Conservation (phyloP, 2,329 filamentous ascomycete genomes). For the Hymenoscyphus albidus region DNA sequence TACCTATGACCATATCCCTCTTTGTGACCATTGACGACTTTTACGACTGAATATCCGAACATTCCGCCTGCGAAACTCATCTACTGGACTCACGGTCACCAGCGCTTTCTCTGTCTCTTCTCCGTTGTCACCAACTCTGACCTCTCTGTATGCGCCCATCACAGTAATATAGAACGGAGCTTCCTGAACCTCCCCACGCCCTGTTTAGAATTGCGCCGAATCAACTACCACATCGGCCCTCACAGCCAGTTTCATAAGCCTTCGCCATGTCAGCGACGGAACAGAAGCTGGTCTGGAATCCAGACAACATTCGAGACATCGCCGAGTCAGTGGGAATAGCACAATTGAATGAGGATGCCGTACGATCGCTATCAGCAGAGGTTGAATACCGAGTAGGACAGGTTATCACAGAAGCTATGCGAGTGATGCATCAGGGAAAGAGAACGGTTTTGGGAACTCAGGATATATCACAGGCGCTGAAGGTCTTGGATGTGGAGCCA, state of each 20-base stretch:
- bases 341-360: slow-evolving; percentile 76
- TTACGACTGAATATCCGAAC: background rate
- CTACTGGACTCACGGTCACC: background rate
- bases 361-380: slow-evolving; percentile 84
- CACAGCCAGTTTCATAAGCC: background rate
- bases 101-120: background rate
- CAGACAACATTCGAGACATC: slow-evolving; percentile 92
- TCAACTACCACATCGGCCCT: background rate
- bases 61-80: background rate
- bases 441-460: slow-evolving; percentile 84
- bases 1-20: background rate
- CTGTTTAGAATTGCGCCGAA: background rate
- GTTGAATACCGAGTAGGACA: slow-evolving; percentile 94
- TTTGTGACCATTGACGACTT: background rate
- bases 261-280: slow-evolving; percentile 18
- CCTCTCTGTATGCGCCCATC: slow-evolving; percentile 7
- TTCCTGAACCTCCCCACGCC: background rate
- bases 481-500: slow-evolving; percentile 86
- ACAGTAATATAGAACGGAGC: background rate
- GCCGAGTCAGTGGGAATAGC: slow-evolving; percentile 92
- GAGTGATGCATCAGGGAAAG: slow-evolving; percentile 90
- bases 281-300: slow-evolving; percentile 73
- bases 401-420: slow-evolving; percentile 88
- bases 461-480: slow-evolving; percentile 82
- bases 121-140: background rate